phyloP scores from a whole-genome alignment of 257 asterid species.

The Craterostigma plantagineum region DNA sequence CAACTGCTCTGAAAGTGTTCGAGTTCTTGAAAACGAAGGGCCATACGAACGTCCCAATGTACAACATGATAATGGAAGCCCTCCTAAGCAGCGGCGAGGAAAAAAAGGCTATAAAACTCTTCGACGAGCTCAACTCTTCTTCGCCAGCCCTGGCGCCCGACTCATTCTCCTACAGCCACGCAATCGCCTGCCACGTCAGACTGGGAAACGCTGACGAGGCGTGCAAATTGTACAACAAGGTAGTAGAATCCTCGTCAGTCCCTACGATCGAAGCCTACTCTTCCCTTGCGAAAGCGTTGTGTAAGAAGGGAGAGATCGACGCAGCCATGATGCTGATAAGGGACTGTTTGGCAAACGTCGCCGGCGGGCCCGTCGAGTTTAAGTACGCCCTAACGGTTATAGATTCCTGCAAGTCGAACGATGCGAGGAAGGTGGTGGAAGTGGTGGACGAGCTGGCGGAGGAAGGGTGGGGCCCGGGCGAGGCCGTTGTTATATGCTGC shows the following conservation, averaged over 20 bases:
- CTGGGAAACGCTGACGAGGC: constrained; percentile 52
- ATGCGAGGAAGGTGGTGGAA: constrained; percentile 39
- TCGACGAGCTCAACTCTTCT: constrained; percentile 28
- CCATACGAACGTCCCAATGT: constrained; percentile 27
- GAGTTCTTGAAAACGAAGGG: constrained; percentile 31
- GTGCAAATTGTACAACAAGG: constrained; percentile 44
- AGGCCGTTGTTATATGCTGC: constrained; percentile 22
- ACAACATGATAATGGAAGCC: constrained; percentile 61
- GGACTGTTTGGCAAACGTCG: constrained; percentile 56
- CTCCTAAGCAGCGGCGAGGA: constrained; percentile 36
- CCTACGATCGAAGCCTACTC: constrained; percentile 53
- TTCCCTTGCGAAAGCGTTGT: constrained; percentile 56
- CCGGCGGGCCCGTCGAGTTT: constrained; percentile 60
- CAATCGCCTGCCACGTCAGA: constrained; percentile 39
- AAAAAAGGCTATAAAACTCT: constrained; percentile 45
- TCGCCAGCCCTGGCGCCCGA: constrained; percentile 45
- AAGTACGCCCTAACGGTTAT: constrained; percentile 56
- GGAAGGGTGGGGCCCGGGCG: constrained; percentile 30
- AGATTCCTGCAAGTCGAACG: constrained; percentile 57
- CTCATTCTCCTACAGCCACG: constrained; percentile 35
- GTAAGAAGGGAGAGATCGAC: constrained; percentile 48
- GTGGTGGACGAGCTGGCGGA: constrained; percentile 62
- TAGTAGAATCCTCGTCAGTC: constrained; percentile 32
- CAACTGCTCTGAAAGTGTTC: constrained; percentile 44
- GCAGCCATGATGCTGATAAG: constrained; percentile 63